phyloP scores from a whole-genome alignment of 139 green algal species.

The Chlorella sp. region DNA sequence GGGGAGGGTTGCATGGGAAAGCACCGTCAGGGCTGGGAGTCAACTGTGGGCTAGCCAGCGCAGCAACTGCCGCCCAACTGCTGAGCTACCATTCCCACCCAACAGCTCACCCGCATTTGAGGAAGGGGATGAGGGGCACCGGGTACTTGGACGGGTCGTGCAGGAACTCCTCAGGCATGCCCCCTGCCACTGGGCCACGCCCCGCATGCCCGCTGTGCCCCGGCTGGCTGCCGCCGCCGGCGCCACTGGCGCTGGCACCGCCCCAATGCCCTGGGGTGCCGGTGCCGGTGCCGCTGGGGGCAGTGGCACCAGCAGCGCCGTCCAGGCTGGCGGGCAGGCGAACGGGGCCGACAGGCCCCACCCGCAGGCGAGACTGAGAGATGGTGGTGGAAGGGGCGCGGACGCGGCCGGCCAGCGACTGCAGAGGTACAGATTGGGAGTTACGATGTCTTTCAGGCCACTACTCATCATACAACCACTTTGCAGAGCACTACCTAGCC shows the following conservation, averaged over 20 bases:
- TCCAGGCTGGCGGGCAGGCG: not conserved
- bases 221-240: not conserved
- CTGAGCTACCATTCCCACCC: too few species aligned
- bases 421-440: too few species aligned
- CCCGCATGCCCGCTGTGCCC: not conserved
- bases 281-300: too few species aligned
- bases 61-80: not conserved
- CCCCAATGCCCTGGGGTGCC: not conserved
- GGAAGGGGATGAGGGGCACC: slow-evolving; percentile 46
- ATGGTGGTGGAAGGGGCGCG: slow-evolving; percentile 11
- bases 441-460: too few species aligned
- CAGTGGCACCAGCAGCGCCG: too few species aligned
- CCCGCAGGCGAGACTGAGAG: too few species aligned
- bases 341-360: not conserved
- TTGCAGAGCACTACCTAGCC: too few species aligned
- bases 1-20: too few species aligned
- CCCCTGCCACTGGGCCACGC: not conserved
- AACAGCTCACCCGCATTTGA: slow-evolving; percentile 43
- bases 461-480: too few species aligned
- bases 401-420: slow-evolving; percentile 16
- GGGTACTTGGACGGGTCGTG: slow-evolving; percentile 32
- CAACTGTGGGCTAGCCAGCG: too few species aligned
- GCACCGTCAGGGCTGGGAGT: too few species aligned
- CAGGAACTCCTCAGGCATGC: not conserved
- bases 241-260: not conserved